These are phyloP conservation scores for Alternaria brassicicola DNA, from an alignment of 2,329 filamentous ascomycete species.

Conservation along the genomic window DNA sequence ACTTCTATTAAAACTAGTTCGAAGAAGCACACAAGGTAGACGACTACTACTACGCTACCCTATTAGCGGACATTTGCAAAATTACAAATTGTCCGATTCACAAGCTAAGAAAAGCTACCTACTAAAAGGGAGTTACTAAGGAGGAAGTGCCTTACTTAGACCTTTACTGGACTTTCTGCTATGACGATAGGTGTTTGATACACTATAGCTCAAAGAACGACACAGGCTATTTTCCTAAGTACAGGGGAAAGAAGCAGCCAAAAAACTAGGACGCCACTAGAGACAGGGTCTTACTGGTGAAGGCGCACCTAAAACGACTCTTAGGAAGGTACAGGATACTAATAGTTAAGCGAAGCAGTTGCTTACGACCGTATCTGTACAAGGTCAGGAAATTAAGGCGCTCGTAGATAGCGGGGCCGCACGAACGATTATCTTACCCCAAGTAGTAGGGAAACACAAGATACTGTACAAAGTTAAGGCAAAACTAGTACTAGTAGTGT, in stretches of 20 bases:
- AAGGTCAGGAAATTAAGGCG: not conserved
- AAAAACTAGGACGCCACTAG: conserved; percentile 1
- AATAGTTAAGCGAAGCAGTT: not conserved
- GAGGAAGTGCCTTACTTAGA: not conserved
- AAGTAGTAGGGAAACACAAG: too few species aligned
- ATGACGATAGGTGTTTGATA: not conserved
- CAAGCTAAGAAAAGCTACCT: not conserved
- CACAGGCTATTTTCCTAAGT: not conserved
- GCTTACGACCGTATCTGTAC: not conserved
- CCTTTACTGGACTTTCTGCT: too few species aligned
- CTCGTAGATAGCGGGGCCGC: not conserved
- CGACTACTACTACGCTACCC: not conserved
- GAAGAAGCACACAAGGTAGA: not conserved
- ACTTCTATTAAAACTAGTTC: not conserved
- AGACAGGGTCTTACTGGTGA: not conserved
- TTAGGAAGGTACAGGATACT: not conserved
- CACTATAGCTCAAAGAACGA: not conserved
- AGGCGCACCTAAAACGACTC: not conserved
- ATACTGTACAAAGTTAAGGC: too few species aligned
- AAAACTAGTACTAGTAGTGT: not conserved
- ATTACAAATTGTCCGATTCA: not conserved
- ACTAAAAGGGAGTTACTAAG: too few species aligned
- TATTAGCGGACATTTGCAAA: not conserved
- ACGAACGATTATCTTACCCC: not conserved
- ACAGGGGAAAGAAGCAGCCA: not conserved